Evolutionary conservation across 1,284 basidiomycete genomes (phyloP), one percentile per base, ranked within the genome.

Genomic region (Wolfiporia cocos): DNA sequence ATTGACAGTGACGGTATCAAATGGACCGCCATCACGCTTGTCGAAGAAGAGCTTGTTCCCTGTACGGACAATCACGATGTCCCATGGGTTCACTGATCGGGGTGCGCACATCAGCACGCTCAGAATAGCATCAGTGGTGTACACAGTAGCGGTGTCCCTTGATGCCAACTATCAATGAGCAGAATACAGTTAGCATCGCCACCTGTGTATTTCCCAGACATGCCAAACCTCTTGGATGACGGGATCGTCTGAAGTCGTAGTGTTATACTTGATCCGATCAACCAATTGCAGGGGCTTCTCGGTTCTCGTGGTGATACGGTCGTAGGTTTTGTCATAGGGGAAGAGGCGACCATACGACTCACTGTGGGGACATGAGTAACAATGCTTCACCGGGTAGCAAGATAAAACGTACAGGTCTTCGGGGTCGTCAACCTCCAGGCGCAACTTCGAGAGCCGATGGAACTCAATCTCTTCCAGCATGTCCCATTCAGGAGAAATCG

Each of bases 391-490:
- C 18, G 30, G 1, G n/a, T 19, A 21, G 39, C 18, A 12, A 19
- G 41, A 32, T n/a, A 38, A 29, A 7, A 72, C 86, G 59, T 54
- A 93, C 91, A 96, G 64, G 51, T 90, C 81, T 56, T 94, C 90
- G 30, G 84, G 87, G 33, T 91, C 86, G 50, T 92, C 89, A 17
- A 99, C 93, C 43, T 93, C 92, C 32, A 99, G 78, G 44, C 88
- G 80, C 49, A 99, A 74, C 68, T 99, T 99, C 33, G 84, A 70
- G 48, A 99, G 74, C 44, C 95, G 86, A 65, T 87, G 80, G 70
- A 98, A 99, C 62, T 98, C 95, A 57, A 99, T 87, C 70, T 99
- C 96, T 68, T 98, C 95, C 41, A 97, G 72, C 76, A 96, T 86
- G 34, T 78, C 70, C 96, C 96, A 99, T 55, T 88, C 85, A 20